A percentile compares a stretch with the other conserved stretches of the same genome.
Evolutionary conservation across 129 eudicot genomes (phyloP).

Genomic region (Lactuca sativa): DNA sequence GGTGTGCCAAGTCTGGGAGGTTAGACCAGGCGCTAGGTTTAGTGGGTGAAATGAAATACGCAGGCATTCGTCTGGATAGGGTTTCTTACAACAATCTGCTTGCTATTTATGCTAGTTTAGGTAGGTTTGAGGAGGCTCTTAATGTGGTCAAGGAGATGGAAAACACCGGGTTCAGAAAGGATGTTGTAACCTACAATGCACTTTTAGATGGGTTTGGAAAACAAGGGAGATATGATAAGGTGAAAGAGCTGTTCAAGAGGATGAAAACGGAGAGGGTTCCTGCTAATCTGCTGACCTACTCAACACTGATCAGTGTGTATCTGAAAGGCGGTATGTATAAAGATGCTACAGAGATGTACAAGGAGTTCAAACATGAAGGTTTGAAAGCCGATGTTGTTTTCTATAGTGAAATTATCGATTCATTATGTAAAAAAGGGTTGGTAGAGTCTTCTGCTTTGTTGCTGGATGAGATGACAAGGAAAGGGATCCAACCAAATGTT

Average conservation of each 20-base stretch:
- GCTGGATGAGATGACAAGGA: slow-evolving; percentile 88
- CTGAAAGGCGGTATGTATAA: slow-evolving; percentile 72
- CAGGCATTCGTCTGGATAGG: slow-evolving; percentile 71
- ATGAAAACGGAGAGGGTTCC: slow-evolving; percentile 69
- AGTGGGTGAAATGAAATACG: slow-evolving; percentile 78
- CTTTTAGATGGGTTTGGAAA: slow-evolving; percentile 90
- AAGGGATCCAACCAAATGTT: slow-evolving; percentile 93
- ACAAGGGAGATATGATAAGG: slow-evolving; percentile 84
- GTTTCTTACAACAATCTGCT: slow-evolving; percentile 79
- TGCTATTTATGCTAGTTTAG: slow-evolving; percentile 85
- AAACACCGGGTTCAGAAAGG: slow-evolving; percentile 74
- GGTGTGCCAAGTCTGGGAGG: slow-evolving; percentile 84
- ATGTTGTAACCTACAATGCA: slow-evolving; percentile 93
- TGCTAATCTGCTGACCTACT: slow-evolving; percentile 78
- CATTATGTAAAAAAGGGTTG: slow-evolving; percentile 86
- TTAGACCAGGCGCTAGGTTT: slow-evolving; percentile 69
- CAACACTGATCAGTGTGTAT: slow-evolving; percentile 81
- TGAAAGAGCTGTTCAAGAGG: slow-evolving; percentile 65
- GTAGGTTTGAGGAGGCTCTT: slow-evolving; percentile 86
- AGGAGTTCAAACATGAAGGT: slow-evolving; percentile 74
- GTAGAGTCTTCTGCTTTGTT: slow-evolving; percentile 78
- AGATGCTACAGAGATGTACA: slow-evolving; percentile 74
- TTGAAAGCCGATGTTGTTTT: slow-evolving; percentile 94
- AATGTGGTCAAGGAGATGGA: slow-evolving; percentile 87
- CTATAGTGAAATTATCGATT: slow-evolving; percentile 89